phyloP scores from a whole-genome alignment of 108 stramenopile genomes.

The Aurantiochytrium sp. region DNA sequence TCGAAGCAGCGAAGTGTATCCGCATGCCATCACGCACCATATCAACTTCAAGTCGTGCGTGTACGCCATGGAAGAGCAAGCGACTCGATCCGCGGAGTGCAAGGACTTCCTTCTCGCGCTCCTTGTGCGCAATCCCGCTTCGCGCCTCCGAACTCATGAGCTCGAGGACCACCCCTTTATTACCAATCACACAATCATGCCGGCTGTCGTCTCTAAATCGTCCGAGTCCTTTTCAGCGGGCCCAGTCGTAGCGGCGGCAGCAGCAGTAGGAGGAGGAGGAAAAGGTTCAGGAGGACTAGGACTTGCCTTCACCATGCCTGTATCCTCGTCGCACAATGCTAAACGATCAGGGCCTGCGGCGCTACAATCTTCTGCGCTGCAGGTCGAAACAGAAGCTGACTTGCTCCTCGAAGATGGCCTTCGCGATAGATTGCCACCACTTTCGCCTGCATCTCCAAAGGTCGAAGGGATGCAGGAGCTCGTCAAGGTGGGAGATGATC shows the following conservation, averaged over 20 bases:
- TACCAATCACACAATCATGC: too few species aligned
- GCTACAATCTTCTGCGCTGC: not conserved
- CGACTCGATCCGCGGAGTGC: not conserved
- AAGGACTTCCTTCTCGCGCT: not conserved
- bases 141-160: not conserved
- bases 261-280: too few species aligned
- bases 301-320: too few species aligned
- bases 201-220: too few species aligned
- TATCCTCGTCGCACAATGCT: too few species aligned
- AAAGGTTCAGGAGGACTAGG: too few species aligned
- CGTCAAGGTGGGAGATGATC: constrained; percentile 5
- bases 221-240: too few species aligned
- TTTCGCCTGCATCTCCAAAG: constrained; percentile 7
- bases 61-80: not conserved
- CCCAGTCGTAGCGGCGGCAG: too few species aligned
- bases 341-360: too few species aligned
- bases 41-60: not conserved
- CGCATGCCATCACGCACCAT: not conserved
- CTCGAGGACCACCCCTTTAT: not conserved
- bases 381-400: not conserved
- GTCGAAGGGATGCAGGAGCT: constrained; percentile 10
- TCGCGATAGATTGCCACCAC: not conserved
- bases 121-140: not conserved
- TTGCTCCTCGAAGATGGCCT: not conserved
- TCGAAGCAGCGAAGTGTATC: not conserved